These are phyloP conservation scores for Linum usitatissimum DNA, from an alignment of 345 rosid genomes.

Conservation along the genomic window DNA sequence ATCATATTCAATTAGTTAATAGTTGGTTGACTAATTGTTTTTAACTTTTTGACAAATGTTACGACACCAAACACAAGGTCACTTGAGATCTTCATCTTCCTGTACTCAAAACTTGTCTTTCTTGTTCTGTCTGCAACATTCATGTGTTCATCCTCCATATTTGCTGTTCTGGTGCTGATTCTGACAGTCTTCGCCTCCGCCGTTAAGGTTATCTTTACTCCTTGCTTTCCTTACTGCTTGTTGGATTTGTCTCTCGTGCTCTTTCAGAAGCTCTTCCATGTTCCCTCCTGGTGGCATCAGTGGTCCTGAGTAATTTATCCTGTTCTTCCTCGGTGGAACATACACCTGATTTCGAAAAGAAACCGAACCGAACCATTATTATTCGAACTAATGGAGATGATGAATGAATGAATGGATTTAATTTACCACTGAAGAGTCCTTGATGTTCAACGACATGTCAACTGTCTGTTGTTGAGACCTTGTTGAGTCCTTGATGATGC, in stretches of 20 bases:
- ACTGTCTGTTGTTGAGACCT: slow-evolving; percentile 20
- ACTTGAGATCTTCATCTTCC: neutral
- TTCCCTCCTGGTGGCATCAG: slow-evolving; percentile 82
- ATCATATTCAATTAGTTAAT: neutral
- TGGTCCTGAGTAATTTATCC: slow-evolving; percentile 83
- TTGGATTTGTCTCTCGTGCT: slow-evolving; percentile 88
- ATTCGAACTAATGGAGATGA: neutral
- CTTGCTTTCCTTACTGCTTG: slow-evolving; percentile 81
- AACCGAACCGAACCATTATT: neutral
- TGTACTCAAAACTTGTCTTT: no score
- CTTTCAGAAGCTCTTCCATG: slow-evolving; percentile 74
- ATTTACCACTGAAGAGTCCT: slow-evolving; percentile 33
- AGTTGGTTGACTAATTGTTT: neutral
- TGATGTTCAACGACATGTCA: slow-evolving; percentile 16
- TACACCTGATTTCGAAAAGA: slow-evolving; percentile 39
- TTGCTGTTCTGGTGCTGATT: slow-evolving; percentile 17
- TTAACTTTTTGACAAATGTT: neutral
- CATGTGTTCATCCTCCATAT: slow-evolving; percentile 5
- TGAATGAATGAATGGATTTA: neutral
- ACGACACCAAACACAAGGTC: neutral
- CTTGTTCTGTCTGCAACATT: neutral
- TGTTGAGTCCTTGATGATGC: slow-evolving; percentile 19
- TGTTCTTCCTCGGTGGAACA: slow-evolving; percentile 50
- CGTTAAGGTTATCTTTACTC: slow-evolving; percentile 24
- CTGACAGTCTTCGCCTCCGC: slow-evolving; percentile 14